Base-by-base conservation (phyloP, 75 land plant species). In the Selaginella moellendorffii region DNA sequence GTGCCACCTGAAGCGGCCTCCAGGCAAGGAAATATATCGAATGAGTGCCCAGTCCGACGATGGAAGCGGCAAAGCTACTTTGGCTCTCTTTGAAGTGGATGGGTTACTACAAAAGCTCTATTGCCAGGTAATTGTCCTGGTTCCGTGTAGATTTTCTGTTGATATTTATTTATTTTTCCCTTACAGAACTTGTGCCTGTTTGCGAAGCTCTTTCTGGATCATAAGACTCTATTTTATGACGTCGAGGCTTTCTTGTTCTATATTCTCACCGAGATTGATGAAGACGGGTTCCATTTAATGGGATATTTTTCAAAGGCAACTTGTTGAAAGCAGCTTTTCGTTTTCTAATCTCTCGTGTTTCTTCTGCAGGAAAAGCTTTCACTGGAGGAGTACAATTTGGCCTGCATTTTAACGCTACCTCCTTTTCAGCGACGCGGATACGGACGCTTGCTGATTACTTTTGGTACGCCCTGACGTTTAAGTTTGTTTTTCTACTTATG, bases 11-110 rank as follows among this genome's bases (percentile, higher is more conserved):
- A 66, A 30, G 60, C 74, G 68, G 52, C 81, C 81, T 52, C 81
- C 81, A 26, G 81, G 81, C 9, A 62, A 76, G 62, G 81, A 79
- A 71, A 76, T 79, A 28, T 79, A 79, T 60, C 74, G 65, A 21
- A 77, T 31, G 26, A 21, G 21, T 24, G n/a, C n/a, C 2, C 27
- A 68, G 36, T 22, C 29, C 20, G 76, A 71, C 46, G 62, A 31
- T 64, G 36, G 8, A 56, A 56, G n/a, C 18, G 51, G 51, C n/a
- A 56, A 56, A 2, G 5, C 59, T 24, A 54, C 26, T 20, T 63
- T 79, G 8, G 76, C 81, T 23, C 68, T 79, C 29, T 79, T 79
- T 76, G 81, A 79, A 65, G 81, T 79, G 29, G 81, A 79, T 77
- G 81, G 81, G 42, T 54, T 42, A 60, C 68, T 51, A 36, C 70